Percentiles rank a stretch among this genome's conserved stretches.
These are phyloP conservation scores for Stenocarpella maydis DNA, from an alignment of 2,329 filamentous ascomycete species.

Conservation along the genomic window DNA sequence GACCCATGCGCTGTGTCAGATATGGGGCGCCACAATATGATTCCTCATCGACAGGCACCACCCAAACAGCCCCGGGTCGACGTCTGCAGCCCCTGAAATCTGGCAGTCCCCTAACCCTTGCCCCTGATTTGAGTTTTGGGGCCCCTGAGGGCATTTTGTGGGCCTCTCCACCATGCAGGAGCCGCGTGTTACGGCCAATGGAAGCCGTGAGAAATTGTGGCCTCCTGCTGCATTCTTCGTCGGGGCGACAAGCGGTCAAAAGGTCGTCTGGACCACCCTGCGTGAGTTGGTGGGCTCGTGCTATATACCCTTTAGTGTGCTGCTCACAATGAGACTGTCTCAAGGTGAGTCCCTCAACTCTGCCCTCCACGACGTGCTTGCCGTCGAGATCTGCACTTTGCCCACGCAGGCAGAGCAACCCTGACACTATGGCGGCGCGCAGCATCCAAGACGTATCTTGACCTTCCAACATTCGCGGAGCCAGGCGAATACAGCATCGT, in stretches of 20 bases:
- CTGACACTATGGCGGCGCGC: conserved; percentile 30
- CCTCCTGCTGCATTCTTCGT: conserved; percentile 30
- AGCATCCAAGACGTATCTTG: conserved; percentile 36
- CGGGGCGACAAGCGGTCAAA: conserved; percentile 34
- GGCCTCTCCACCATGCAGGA: conserved; percentile 25
- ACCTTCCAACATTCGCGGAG: conserved; percentile 35
- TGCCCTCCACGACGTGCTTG: neutral
- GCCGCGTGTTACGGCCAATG: conserved; percentile 28
- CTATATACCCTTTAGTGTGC: conserved; percentile 30
- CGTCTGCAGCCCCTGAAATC: conserved; percentile 24
- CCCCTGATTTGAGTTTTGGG: conserved; percentile 21
- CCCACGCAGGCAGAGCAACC: neutral
- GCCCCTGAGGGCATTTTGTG: conserved; percentile 26
- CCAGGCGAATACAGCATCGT: conserved; percentile 35
- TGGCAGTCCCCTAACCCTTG: conserved; percentile 23
- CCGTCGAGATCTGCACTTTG: neutral
- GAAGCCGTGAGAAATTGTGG: conserved; percentile 31
- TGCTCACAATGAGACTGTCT: conserved; percentile 36
- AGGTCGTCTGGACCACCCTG: conserved; percentile 31
- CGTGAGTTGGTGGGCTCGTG: conserved; percentile 32
- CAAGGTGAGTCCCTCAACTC: conserved; percentile 29
- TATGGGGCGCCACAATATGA: conserved; percentile 4
- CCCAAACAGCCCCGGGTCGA: neutral
- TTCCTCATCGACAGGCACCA: neutral
- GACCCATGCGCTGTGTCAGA: conserved; percentile 10